Conservation (phyloP, 2,329 filamentous ascomycete species). For the Aulographum hederae region DNA sequence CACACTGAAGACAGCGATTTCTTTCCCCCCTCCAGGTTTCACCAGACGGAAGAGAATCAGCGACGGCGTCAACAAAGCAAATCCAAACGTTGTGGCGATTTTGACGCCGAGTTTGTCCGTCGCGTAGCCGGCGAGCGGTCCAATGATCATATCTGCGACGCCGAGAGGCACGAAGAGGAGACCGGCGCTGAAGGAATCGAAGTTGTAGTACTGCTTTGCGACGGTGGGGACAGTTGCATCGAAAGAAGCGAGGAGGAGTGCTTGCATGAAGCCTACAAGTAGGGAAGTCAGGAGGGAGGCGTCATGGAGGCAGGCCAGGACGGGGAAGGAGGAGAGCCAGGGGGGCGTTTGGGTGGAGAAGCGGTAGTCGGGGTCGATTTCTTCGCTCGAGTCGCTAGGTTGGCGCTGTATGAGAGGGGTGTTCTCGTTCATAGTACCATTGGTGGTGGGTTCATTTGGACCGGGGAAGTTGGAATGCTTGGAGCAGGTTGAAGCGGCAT, state of each 20-base stretch:
- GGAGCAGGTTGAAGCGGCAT: constrained; percentile 11
- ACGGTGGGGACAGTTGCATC: constrained; percentile 29
- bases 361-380: constrained; percentile 19
- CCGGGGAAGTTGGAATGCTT: constrained; percentile 1
- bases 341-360: constrained; percentile 22
- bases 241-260: constrained; percentile 22
- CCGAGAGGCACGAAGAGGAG: constrained; percentile 28
- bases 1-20: constrained; percentile 20
- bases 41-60: constrained; percentile 21
- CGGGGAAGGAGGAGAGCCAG: constrained; percentile 24
- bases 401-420: constrained; percentile 1
- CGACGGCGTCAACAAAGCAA: constrained; percentile 22
- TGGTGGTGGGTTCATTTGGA: too few species aligned
- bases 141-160: constrained; percentile 23
- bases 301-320: constrained; percentile 23
- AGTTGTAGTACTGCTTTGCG: constrained; percentile 23
- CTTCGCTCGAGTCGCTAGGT: constrained; percentile 18
- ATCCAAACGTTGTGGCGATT: constrained; percentile 21
- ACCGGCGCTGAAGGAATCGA: constrained; percentile 24
- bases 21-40: constrained; percentile 1
- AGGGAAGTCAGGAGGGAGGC: constrained; percentile 15
- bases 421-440: background rate
- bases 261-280: constrained; percentile 24
- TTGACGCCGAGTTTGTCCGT: constrained; percentile 28
- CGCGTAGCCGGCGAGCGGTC: constrained; percentile 28